Conservation (phyloP, 441 rosid genomes). For the Populus hybrid region DNA sequence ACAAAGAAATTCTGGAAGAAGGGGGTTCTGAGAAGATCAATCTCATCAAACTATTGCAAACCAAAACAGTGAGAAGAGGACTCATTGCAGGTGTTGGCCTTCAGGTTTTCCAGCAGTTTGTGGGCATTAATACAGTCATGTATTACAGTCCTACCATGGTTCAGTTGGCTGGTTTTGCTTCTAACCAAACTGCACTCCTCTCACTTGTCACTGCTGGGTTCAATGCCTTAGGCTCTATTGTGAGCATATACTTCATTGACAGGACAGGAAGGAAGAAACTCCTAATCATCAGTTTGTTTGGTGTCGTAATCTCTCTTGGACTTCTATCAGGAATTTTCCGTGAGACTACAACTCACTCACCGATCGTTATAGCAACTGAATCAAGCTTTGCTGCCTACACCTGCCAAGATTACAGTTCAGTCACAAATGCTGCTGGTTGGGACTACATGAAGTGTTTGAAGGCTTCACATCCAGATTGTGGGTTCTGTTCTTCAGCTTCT, state of each 20-base stretch:
- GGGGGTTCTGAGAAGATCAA: slow-evolving; percentile 54
- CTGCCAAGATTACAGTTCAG: slow-evolving; percentile 50
- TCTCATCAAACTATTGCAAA: slow-evolving; percentile 41
- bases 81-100: slow-evolving; percentile 77
- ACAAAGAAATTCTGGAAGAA: slow-evolving; percentile 47
- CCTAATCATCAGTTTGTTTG: slow-evolving; percentile 47
- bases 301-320: slow-evolving; percentile 53
- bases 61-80: slow-evolving; percentile 68
- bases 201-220: slow-evolving; percentile 70
- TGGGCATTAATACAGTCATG: slow-evolving; percentile 87
- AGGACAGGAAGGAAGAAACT: slow-evolving; percentile 72
- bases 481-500: slow-evolving; percentile 54
- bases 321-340: slow-evolving; percentile 58
- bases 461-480: slow-evolving; percentile 54
- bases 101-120: slow-evolving; percentile 80
- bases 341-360: slow-evolving; percentile 47
- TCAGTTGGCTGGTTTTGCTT: slow-evolving; percentile 72
- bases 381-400: slow-evolving; percentile 34
- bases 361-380: slow-evolving; percentile 37
- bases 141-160: slow-evolving; percentile 78
- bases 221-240: slow-evolving; percentile 61
- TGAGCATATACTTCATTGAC: slow-evolving; percentile 68
- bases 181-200: slow-evolving; percentile 71
- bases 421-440: slow-evolving; percentile 38
- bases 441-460: slow-evolving; percentile 68